Conservation (phyloP, 352 stramenopile genomes). For the Phytophthora cactorum region DNA sequence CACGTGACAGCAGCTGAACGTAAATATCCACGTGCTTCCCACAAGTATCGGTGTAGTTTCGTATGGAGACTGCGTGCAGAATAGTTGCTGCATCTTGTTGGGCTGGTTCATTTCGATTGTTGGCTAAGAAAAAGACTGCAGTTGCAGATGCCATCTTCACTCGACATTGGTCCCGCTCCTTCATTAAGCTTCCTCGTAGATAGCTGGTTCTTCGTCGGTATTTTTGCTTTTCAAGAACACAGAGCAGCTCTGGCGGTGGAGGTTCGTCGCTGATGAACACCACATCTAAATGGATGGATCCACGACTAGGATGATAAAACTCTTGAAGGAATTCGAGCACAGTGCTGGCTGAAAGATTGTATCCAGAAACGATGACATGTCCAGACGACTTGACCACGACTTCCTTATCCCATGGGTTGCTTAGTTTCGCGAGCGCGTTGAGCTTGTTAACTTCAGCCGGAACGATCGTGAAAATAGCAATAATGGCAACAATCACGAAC, state of each 20-base stretch:
- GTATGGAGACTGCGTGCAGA: slow-evolving; percentile 61
- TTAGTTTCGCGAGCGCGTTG: slow-evolving; percentile 65
- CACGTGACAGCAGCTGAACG: slow-evolving; percentile 52
- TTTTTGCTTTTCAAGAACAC: slow-evolving; percentile 51
- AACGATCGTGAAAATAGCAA: slow-evolving; percentile 72
- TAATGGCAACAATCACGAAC: slow-evolving; percentile 76
- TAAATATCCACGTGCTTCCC: slow-evolving; percentile 62
- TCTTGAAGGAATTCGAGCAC: slow-evolving; percentile 73
- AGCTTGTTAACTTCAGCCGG: slow-evolving; percentile 67
- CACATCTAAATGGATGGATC: slow-evolving; percentile 65
- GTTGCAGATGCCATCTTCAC: slow-evolving; percentile 52
- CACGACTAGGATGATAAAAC: slow-evolving; percentile 73
- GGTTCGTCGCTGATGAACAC: slow-evolving; percentile 62
- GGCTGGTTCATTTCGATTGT: slow-evolving; percentile 37
- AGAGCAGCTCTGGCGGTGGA: slow-evolving; percentile 44
- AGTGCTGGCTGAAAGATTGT: slow-evolving; percentile 47
- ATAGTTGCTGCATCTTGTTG: slow-evolving; percentile 65
- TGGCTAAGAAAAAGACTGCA: slow-evolving; percentile 70
- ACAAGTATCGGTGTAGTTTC: slow-evolving; percentile 63
- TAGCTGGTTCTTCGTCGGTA: slow-evolving; percentile 58
- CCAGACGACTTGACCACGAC: slow-evolving; percentile 52
- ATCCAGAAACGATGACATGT: slow-evolving; percentile 67
- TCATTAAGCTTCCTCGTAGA: slow-evolving; percentile 56
- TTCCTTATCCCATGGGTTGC: slow-evolving; percentile 64
- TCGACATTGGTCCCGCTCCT: slow-evolving; percentile 52